phyloP scores from a whole-genome alignment of 768 basidiomycete species.

The Mycena polygramma region DNA sequence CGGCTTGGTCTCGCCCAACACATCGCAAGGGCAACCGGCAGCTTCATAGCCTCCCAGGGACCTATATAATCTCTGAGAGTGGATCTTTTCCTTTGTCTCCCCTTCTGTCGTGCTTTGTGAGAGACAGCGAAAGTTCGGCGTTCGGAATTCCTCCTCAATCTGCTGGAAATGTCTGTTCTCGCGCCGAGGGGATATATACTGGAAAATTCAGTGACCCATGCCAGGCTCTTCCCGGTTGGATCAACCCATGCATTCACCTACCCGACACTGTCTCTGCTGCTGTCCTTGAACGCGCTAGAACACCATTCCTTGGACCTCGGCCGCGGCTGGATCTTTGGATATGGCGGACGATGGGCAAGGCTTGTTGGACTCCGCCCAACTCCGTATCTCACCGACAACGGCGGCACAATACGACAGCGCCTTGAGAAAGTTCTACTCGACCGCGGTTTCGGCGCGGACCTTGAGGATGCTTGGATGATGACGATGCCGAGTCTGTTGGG shows the following conservation, averaged over 20 bases:
- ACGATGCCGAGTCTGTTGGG: conserved; percentile 81
- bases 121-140: too few species aligned
- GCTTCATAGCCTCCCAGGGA: too few species aligned
- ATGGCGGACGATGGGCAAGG: conserved; percentile 59
- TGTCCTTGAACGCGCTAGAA: conserved; percentile 71
- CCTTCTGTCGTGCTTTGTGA: too few species aligned
- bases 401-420: conserved; percentile 54
- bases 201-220: conserved; percentile 65
- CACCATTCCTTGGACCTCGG: conserved; percentile 58
- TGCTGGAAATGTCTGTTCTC: background rate
- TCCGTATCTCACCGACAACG: conserved; percentile 56
- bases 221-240: conserved; percentile 60
- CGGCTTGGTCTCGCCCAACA: too few species aligned
- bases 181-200: conserved; percentile 58
- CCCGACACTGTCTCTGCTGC: conserved; percentile 65
- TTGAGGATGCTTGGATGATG: conserved; percentile 77
- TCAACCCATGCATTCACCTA: conserved; percentile 72
- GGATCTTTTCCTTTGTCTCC: too few species aligned
- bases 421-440: conserved; percentile 51
- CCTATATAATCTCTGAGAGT: too few species aligned
- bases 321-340: conserved; percentile 67
- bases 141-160: too few species aligned
- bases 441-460: conserved; percentile 43
- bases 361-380: conserved; percentile 61
- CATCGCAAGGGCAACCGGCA: too few species aligned